A percentile compares a stretch with the other conserved stretches of the same genome.
Conservation (phyloP, 768 basidiomycete species). For the Ramaria sp. region DNA sequence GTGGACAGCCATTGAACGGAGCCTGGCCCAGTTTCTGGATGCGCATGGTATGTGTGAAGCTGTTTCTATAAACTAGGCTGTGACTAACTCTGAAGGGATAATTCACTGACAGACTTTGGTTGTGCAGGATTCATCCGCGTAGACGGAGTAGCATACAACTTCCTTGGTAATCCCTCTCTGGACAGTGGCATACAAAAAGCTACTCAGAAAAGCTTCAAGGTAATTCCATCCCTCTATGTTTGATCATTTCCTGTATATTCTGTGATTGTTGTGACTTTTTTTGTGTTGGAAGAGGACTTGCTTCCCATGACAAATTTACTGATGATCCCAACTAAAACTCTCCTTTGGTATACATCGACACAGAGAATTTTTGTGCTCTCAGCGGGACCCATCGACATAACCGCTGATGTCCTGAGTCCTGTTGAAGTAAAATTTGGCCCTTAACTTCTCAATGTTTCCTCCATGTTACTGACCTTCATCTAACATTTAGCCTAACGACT, state of each 20-base stretch:
- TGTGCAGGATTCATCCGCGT: conserved; percentile 60
- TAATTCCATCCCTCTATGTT: conserved; percentile 16
- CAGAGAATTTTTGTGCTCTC: conserved; percentile 53
- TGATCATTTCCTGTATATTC: neutral
- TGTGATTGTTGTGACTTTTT: neutral
- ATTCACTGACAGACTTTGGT: conserved; percentile 35
- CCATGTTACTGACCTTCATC: neutral
- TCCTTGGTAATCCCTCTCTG: conserved; percentile 31
- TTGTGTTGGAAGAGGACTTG: neutral
- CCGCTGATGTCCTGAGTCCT: conserved; percentile 54
- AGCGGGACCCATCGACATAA: conserved; percentile 54
- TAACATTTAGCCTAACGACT: conserved; percentile 24
- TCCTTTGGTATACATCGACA: conserved; percentile 55
- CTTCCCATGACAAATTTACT: no score
- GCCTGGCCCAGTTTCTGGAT: conserved; percentile 65
- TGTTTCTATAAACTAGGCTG: neutral
- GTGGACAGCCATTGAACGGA: conserved; percentile 37
- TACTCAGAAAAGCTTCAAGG: conserved; percentile 44
- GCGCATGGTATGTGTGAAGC: conserved; percentile 31
- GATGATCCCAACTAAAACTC: neutral
- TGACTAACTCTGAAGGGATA: neutral
- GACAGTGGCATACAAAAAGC: conserved; percentile 30
- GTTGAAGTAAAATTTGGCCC: conserved; percentile 37
- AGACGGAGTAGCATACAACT: conserved; percentile 43
- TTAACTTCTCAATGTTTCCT: neutral